Evolutionary conservation across 2,329 filamentous ascomycete genomes (phyloP), one percentile per base, ranked within the genome.

Genomic region (Trichoderma pleuroti): DNA sequence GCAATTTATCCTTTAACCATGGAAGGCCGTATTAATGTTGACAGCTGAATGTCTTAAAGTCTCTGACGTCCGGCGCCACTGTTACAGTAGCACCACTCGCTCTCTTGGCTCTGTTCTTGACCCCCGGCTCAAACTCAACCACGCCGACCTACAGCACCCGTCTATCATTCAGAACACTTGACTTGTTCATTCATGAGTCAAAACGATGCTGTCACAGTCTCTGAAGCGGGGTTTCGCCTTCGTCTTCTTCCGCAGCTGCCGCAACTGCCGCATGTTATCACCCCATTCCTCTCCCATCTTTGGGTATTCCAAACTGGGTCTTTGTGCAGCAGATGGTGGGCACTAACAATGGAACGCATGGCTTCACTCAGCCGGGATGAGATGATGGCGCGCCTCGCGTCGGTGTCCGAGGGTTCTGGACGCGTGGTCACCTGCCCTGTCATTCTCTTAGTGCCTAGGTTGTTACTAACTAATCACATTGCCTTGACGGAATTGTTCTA

Each of bases 361-460:
- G 30, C n/a, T 56, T 26, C 32, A 21, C 30, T 56, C 62, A 36
- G 21, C 62, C 21, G 21, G 28, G 21, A 63, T 24, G 68, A 32
- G 49, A 59, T 59, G 67, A 21, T 30, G 24, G 49, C 68, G 68
- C 68, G 68, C 68, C 34, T 52, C 69, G 69, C 63, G 69, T 71
- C 52, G 56, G 42, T 34, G 30, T 71, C 56, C 39, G 56, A 62
- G 24, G 32, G 28, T 16, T 18, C 16, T 54, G 24, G 16, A 71
- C 69, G 69, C 69, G 69, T 71, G 57, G 54, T 71, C 69, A 71
- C 69, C 69, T 71, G 69, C 12, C 62, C 67, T 21, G 10, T 34
- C 18, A 39, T 21, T 11, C 18, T 42, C 32, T 28, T 56, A 39
- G 63, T 56, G 7, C 30, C 24, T 54, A 9, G 28, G 28, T 21